Evolutionary conservation across 1,139 yeast genomes (phyloP).

Genomic region (Geotrichum phurueaensis): DNA sequence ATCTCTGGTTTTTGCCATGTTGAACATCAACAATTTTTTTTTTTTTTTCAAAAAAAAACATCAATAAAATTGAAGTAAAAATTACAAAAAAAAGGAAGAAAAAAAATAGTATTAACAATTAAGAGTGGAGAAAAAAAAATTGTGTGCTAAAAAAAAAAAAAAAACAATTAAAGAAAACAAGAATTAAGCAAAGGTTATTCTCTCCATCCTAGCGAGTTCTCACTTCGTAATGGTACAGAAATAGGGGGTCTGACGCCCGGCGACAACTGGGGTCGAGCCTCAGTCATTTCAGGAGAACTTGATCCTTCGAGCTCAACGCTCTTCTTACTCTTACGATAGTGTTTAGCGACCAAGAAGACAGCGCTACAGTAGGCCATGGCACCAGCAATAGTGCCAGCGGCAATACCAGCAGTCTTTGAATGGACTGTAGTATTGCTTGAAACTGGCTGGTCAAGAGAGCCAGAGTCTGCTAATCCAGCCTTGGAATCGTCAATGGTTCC

Average conservation of each 20-base stretch:
- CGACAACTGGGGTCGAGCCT: slow-evolving; percentile 12
- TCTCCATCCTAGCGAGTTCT: slow-evolving; percentile 40
- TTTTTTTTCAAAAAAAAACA: no score
- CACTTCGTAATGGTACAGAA: slow-evolving; percentile 39
- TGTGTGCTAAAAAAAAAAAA: background rate
- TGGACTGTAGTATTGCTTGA: slow-evolving; percentile 27
- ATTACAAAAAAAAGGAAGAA: background rate
- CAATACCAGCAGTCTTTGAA: slow-evolving; percentile 36
- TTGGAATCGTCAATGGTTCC: slow-evolving; percentile 2
- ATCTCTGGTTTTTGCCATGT: no score
- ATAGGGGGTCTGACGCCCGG: slow-evolving; percentile 27
- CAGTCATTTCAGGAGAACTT: slow-evolving; percentile 16
- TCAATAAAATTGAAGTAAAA: no score
- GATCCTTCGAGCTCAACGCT: slow-evolving; percentile 17
- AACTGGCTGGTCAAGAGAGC: slow-evolving; percentile 34
- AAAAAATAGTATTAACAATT: background rate
- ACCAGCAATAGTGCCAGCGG: slow-evolving; percentile 38
- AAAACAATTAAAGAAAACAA: background rate
- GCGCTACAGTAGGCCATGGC: slow-evolving; percentile 35
- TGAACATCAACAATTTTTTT: no score
- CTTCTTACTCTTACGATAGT: slow-evolving; percentile 28
- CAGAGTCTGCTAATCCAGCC: slow-evolving; percentile 24
- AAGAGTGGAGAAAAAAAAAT: background rate
- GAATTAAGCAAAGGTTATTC: slow-evolving; percentile 13
- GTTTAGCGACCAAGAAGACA: slow-evolving; percentile 33